phyloP scores from a whole-genome alignment of 2,329 filamentous ascomycete species.

The Cladosporium phlei region DNA sequence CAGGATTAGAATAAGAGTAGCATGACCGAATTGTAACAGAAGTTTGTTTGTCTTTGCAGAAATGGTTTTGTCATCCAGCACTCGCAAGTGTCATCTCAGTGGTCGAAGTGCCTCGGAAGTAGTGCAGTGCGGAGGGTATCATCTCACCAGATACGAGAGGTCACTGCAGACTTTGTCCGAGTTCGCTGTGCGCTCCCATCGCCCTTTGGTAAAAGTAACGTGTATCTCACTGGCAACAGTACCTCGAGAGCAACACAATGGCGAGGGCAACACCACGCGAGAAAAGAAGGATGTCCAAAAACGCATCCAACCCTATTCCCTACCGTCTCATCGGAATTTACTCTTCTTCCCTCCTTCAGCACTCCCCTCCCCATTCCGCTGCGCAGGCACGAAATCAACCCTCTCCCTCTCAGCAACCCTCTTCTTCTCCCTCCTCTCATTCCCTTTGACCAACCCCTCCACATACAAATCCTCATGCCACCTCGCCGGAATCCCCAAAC shows the following conservation, averaged over 20 bases:
- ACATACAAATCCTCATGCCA: constrained; percentile 43
- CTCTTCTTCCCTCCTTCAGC: background rate
- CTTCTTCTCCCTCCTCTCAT: constrained; percentile 39
- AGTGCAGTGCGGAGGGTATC: no score
- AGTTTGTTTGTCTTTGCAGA: background rate
- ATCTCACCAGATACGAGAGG: no score
- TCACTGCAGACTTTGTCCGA: no score
- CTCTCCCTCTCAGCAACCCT: constrained; percentile 27
- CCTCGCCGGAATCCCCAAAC: constrained; percentile 34
- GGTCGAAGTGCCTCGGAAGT: no score
- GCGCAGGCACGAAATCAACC: constrained; percentile 29
- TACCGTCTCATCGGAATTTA: constrained; percentile 1
- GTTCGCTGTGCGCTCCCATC: no score
- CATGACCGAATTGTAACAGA: constrained; percentile 4
- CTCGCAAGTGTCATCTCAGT: no score
- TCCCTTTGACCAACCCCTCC: constrained; percentile 29
- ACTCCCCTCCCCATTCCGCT: background rate
- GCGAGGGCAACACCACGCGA: no score
- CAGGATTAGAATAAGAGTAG: constrained; percentile 7
- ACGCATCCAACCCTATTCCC: no score
- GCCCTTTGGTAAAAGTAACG: no score
- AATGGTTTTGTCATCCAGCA: background rate
- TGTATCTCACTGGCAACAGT: no score
- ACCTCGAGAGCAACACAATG: no score
- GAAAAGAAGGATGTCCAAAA: no score